Evolutionary conservation across 75 land plant genomes (phyloP), one percentile per base, ranked within the genome.

Genomic region (Picea glauca): DNA sequence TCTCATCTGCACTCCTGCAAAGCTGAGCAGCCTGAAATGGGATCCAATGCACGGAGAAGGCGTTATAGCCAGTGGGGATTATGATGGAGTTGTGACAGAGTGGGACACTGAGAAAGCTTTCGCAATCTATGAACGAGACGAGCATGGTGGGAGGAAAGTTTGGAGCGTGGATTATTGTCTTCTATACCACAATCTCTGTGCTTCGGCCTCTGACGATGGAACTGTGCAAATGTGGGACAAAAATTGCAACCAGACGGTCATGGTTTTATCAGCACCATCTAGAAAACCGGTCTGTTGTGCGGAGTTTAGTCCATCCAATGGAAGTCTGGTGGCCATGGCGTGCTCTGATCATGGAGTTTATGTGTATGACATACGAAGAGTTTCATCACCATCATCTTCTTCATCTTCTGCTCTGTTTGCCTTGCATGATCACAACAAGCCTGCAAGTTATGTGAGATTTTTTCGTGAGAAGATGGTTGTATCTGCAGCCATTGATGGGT

Each of bases 141-240:
- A 92, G 80, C 92, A 92, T 70, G 90, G 87, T 12, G 94, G 96
- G 18, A 81, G 90, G 30, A 81, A 88, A 15, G 86, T 94, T 0
- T 94, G 92, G 94, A 88, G 91, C 83, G 75, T 94, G 9, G 91
- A 89, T 57, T 94, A 92, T 78, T 83, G 85, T 60, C 74, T 56
- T 63, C 78, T 54, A 58, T 31, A 23, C 32, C 78, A 59, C 32
- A 77, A 58, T 33, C 62, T 38, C 46, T 92, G 30, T 83, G 92
- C 96, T 0, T 94, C 96, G 26, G 94, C 91, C 17, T 92, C 96
- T 31, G 89, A 90, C 57, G 96, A 94, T 79, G 90, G 96, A 54
- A 88, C 92, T 31, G 83, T 85, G 58, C 90, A 87, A 54, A 46
- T 94, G 79, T 94, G 96, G 96, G 89, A 88, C 78, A 18, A 85